These are phyloP conservation scores for Berberis vulgaris DNA, from an alignment of 164 flowering plant genomes.

Conservation along the genomic window DNA sequence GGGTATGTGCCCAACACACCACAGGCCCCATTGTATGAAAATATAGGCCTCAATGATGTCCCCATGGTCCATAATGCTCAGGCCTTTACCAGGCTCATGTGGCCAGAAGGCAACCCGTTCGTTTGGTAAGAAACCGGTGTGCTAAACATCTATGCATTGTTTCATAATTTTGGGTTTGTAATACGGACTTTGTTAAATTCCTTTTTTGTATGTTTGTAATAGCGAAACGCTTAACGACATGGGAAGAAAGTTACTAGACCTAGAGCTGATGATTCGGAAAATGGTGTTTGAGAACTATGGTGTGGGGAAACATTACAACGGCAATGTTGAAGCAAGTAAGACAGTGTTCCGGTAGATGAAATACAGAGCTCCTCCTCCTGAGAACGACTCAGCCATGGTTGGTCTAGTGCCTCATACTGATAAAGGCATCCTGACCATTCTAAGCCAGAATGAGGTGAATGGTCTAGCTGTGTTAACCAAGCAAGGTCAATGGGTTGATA, in stretches of 20 bases:
- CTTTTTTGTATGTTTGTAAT: neutral
- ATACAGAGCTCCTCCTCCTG: constrained; percentile 19
- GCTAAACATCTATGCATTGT: neutral
- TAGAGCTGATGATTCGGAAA: constrained; percentile 14
- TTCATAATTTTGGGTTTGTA: neutral
- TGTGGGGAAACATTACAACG: constrained; percentile 7
- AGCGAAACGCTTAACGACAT: constrained; percentile 20
- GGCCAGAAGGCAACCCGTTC: neutral
- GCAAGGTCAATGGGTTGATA: constrained; percentile 23
- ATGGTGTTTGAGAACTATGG: constrained; percentile 21
- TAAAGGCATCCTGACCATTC: constrained; percentile 12
- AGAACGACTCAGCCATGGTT: neutral
- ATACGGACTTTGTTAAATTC: neutral
- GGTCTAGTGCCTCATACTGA: constrained; percentile 25
- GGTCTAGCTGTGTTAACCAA: constrained; percentile 34
- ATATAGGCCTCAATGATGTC: neutral
- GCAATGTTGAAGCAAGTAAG: constrained; percentile 6
- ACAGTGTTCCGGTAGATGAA: constrained; percentile 32
- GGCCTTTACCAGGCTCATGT: neutral
- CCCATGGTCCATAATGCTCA: neutral
- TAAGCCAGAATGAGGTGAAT: constrained; percentile 14
- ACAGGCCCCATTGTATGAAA: neutral
- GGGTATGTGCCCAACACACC: neutral
- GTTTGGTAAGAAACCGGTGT: neutral
- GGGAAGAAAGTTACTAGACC: constrained; percentile 29